phyloP scores from a whole-genome alignment of 306 rosid genomes.

The Citrullus mucosospermus region DNA sequence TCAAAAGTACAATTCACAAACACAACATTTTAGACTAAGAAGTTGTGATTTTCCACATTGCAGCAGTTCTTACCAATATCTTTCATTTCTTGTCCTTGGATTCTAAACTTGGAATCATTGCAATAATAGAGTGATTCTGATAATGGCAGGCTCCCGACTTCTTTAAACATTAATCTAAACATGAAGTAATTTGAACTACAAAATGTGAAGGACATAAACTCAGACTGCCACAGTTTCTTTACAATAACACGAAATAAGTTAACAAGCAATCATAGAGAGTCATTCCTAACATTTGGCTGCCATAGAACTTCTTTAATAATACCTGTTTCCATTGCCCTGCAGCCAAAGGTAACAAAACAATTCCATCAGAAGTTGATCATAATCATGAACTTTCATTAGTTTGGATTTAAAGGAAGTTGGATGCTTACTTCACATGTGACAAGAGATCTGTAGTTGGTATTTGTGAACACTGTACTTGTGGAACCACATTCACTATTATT shows the following conservation, averaged over 20 bases:
- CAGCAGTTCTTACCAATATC: neutral
- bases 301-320: constrained; percentile 11
- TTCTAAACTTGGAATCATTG: neutral
- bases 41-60: neutral
- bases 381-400: neutral
- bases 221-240: neutral
- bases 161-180: neutral
- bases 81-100: neutral
- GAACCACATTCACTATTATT: constrained; percentile 73
- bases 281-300: neutral
- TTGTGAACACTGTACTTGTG: constrained; percentile 62
- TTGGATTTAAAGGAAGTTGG: neutral
- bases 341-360: neutral
- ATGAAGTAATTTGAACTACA: neutral
- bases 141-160: neutral
- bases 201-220: neutral
- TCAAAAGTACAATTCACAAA: neutral
- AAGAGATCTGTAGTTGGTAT: constrained; percentile 50
- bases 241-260: neutral
- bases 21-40: neutral
- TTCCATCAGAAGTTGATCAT: neutral
- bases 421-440: constrained; percentile 58
- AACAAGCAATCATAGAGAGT: neutral
- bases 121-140: neutral
- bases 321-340: constrained; percentile 55